Conservation (phyloP, 495 filamentous ascomycete species). For the Clavariopsis aquatica region DNA sequence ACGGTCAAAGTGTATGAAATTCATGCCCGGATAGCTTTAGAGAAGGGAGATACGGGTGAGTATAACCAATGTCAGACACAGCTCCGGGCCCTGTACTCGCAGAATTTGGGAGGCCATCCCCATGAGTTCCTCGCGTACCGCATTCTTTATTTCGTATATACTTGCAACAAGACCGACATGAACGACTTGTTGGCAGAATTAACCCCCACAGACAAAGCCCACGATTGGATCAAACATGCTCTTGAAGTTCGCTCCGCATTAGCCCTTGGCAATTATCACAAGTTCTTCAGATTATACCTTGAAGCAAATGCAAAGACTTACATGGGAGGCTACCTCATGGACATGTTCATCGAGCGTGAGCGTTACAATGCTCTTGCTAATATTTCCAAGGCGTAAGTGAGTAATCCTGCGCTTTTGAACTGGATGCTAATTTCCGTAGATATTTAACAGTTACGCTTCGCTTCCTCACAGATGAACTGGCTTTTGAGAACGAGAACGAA, state of each 20-base stretch:
- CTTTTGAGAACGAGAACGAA: constrained; percentile 89
- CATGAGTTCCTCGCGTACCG: constrained; percentile 99
- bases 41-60: constrained; percentile 99
- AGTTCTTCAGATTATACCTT: constrained; percentile 91
- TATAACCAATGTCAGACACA: constrained; percentile 99
- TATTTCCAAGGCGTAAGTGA: constrained; percentile 90
- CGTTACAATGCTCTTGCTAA: constrained; percentile 83
- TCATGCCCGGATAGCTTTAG: constrained; percentile 94
- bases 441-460: constrained; percentile 89
- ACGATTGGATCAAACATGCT: constrained; percentile 83
- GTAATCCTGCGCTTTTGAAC: constrained; percentile 39
- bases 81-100: constrained; percentile 82
- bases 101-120: constrained; percentile 83
- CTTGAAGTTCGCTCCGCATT: constrained; percentile 86
- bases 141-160: constrained; percentile 99
- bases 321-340: constrained; percentile 98
- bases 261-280: constrained; percentile 93
- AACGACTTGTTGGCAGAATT: constrained; percentile 97
- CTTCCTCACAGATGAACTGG: constrained; percentile 93
- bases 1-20: constrained; percentile 96
- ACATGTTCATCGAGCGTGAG: constrained; percentile 96
- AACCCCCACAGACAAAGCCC: constrained; percentile 90
- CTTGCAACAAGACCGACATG: constrained; percentile 96
- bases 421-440: constrained; percentile 55
- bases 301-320: constrained; percentile 71